phyloP scores from a whole-genome alignment of 306 rosid species.

The Rosa chinensis region DNA sequence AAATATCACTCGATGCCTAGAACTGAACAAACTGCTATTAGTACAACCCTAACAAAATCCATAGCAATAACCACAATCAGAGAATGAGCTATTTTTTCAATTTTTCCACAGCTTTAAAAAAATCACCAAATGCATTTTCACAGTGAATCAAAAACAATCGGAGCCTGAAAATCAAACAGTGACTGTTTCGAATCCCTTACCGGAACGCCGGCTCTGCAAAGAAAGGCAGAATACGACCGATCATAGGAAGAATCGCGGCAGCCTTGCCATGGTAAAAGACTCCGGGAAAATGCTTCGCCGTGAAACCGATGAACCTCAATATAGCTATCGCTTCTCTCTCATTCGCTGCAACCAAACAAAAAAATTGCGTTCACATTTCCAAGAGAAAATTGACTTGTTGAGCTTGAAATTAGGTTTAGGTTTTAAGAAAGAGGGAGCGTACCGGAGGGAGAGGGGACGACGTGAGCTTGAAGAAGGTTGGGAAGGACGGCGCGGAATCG shows the following conservation, averaged over 20 bases:
- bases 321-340: conserved; percentile 76
- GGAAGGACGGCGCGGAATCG: conserved; percentile 88
- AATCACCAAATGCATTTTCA: neutral
- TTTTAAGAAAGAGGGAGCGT: neutral
- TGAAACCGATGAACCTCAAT: conserved; percentile 65
- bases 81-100: neutral
- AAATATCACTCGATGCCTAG: conserved; percentile 67
- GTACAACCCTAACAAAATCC: neutral
- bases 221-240: conserved; percentile 79
- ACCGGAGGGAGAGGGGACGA: conserved; percentile 74
- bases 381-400: neutral
- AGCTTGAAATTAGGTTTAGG: neutral
- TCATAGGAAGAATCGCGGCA: conserved; percentile 51
- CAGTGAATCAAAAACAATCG: neutral
- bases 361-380: neutral
- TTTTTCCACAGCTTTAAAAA: neutral
- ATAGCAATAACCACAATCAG: neutral
- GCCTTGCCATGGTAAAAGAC: conserved; percentile 74
- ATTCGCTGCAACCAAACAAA: conserved; percentile 32
- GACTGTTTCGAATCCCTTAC: conserved; percentile 27
- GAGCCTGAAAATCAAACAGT: neutral
- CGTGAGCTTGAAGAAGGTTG: conserved; percentile 63
- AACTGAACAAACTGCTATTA: conserved; percentile 42
- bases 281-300: conserved; percentile 68
- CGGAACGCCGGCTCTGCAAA: conserved; percentile 65